Conservation (phyloP, 2,329 filamentous ascomycete species). For the Colletotrichum somersetense region DNA sequence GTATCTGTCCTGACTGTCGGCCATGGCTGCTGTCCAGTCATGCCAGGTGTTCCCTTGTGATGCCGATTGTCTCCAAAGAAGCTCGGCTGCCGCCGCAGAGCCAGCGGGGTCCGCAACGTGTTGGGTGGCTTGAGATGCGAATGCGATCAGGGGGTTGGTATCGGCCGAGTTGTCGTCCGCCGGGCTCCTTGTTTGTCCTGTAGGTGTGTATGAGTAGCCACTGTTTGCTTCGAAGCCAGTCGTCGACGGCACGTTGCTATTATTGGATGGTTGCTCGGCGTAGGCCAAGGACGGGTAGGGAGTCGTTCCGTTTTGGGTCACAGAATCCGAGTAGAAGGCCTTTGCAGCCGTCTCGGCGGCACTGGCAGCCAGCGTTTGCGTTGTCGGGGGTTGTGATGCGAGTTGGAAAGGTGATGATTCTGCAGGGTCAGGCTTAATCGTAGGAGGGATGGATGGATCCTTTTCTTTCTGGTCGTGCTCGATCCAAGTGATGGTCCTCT, state of each 20-base stretch:
- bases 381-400: constrained; percentile 24
- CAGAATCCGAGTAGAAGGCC: constrained; percentile 47
- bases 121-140: constrained; percentile 55
- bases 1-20: constrained; percentile 63
- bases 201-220: constrained; percentile 34
- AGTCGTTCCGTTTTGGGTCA: constrained; percentile 46
- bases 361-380: constrained; percentile 17
- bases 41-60: constrained; percentile 62
- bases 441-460: constrained; percentile 18
- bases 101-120: constrained; percentile 47
- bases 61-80: constrained; percentile 49
- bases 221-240: constrained; percentile 29
- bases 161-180: constrained; percentile 46
- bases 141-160: constrained; percentile 55
- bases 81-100: constrained; percentile 46
- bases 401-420: constrained; percentile 27
- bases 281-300: constrained; percentile 51
- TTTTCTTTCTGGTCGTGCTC: constrained; percentile 57
- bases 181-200: constrained; percentile 33
- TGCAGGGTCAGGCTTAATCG: constrained; percentile 31
- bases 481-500: constrained; percentile 66
- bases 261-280: constrained; percentile 45
- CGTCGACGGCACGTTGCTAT: constrained; percentile 41
- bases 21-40: constrained; percentile 66
- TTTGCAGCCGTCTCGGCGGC: constrained; percentile 45